Base-by-base conservation (phyloP, 495 filamentous ascomycete genomes). In the Melanomma pulvis-pyrius region DNA sequence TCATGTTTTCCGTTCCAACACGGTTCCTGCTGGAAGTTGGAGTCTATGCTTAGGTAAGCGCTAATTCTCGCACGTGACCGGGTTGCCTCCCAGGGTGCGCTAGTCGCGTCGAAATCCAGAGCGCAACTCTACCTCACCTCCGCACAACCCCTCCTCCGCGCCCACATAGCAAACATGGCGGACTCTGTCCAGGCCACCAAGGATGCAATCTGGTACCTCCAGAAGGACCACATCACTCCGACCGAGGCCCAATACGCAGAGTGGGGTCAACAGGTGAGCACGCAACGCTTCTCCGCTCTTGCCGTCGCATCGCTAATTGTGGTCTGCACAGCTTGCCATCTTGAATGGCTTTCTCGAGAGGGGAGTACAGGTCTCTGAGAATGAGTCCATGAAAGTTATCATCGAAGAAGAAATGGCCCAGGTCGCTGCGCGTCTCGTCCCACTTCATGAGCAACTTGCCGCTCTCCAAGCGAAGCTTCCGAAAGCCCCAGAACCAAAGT, bases 381-480 rank as follows among this genome's bases (percentile, higher is more conserved):
- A 32, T n/a, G 4, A 7, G n/a, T 19, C 25, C 11, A 15, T 55
- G 17, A 55, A 29, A 17, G 9, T 9, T 2, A 26, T 19, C 2
- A 21, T 19, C 24, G 47, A 39, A 34, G 13, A 47, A 2, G 13
- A 34, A 54, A 17, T 28, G n/a, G 19, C 29, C 34, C 1, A 12
- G 7, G 11, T 24, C 30, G 5, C 30, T 19, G 26, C 17, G 13
- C 7, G 9, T 0, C 5, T 65, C 5, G 55, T 25, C 11, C 22
- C 29, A 11, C 49, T 69, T 32, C 44, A 8, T 12, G 47, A 24
- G 3, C 4, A 61, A 9, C 36, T 64, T 17, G 32, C 36, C 54
- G 46, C 17, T 12, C 54, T 65, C 6, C 17, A 65, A 29, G 56
- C 54, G 5, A 24, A 24, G 17, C 46, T 60, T 2, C 59, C 59